Percentiles rank a stretch among this genome's conserved stretches.
Evolutionary conservation across 371 early-diverging fungal species (phyloP).

Genomic region (Mortierella polycephala): DNA sequence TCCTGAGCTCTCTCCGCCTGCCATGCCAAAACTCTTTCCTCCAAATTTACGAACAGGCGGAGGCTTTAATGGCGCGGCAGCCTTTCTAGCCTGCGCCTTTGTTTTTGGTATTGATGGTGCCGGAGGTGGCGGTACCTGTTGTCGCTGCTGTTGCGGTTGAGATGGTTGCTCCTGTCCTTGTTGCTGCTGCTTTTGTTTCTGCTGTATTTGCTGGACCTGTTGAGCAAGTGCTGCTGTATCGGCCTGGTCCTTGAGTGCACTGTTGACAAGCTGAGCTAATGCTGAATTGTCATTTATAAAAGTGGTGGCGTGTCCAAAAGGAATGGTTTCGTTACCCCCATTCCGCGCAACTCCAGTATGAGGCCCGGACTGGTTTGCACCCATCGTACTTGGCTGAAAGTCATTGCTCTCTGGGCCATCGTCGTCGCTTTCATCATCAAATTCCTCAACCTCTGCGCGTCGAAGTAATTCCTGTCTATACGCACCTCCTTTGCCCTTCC

Average conservation of each 20-base stretch:
- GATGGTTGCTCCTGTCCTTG: background rate
- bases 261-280: constrained; percentile 32
- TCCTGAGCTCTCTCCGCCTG: constrained; percentile 47
- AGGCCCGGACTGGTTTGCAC: background rate
- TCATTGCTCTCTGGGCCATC: constrained; percentile 22
- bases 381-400: constrained; percentile 5
- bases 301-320: constrained; percentile 14
- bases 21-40: constrained; percentile 52
- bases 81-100: constrained; percentile 39
- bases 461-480: constrained; percentile 47
- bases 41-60: constrained; percentile 53
- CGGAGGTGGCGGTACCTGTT: background rate
- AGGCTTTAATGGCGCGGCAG: constrained; percentile 26
- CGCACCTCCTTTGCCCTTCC: constrained; percentile 53
- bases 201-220: constrained; percentile 15
- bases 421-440: constrained; percentile 43
- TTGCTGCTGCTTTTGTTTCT: background rate
- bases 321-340: constrained; percentile 3
- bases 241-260: constrained; percentile 34
- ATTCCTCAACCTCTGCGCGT: constrained; percentile 48
- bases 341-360: constrained; percentile 8
- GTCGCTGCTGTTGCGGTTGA: constrained; percentile 21
- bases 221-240: constrained; percentile 19
- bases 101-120: constrained; percentile 11
- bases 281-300: constrained; percentile 35